Percentiles rank a stretch among this genome's conserved stretches.
Conservation (phyloP, 1,284 basidiomycete genomes). For the Trichosporon inkin region DNA sequence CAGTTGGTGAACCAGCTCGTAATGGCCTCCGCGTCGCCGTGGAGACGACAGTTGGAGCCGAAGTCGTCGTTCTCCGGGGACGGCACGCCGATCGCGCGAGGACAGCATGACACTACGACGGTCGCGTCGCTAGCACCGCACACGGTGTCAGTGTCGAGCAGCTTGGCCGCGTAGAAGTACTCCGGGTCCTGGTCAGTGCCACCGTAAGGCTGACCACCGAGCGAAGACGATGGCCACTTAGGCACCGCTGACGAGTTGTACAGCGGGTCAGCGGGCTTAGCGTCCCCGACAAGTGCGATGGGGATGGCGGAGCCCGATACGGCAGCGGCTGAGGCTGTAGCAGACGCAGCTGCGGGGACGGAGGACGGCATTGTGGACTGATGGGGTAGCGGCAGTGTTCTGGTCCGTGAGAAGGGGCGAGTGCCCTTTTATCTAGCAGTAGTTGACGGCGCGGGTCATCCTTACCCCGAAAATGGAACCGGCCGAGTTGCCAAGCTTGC, state of each 20-base stretch:
- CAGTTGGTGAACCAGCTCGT: not conserved
- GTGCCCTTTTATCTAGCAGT: not conserved
- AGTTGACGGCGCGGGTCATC: not conserved
- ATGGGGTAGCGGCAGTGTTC: not conserved
- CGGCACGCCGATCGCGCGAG: not conserved
- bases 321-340: not conserved
- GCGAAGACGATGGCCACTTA: not conserved
- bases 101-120: not conserved
- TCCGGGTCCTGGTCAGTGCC: not conserved
- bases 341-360: not conserved
- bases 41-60: not conserved
- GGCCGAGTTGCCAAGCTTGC: too few species aligned
- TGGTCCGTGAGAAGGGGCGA: not conserved
- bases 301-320: not conserved
- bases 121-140: not conserved
- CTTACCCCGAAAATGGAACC: too few species aligned
- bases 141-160: constrained; percentile 1
- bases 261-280: constrained; percentile 1
- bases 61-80: constrained; percentile 5
- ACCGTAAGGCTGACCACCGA: not conserved
- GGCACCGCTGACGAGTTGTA: not conserved
- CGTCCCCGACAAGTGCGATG: not conserved
- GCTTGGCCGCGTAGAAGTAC: constrained; percentile 7
- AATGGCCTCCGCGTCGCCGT: not conserved
- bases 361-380: not conserved